Conservation (phyloP, 2,329 filamentous ascomycete genomes). For the Chrysosporium keratinophilum region DNA sequence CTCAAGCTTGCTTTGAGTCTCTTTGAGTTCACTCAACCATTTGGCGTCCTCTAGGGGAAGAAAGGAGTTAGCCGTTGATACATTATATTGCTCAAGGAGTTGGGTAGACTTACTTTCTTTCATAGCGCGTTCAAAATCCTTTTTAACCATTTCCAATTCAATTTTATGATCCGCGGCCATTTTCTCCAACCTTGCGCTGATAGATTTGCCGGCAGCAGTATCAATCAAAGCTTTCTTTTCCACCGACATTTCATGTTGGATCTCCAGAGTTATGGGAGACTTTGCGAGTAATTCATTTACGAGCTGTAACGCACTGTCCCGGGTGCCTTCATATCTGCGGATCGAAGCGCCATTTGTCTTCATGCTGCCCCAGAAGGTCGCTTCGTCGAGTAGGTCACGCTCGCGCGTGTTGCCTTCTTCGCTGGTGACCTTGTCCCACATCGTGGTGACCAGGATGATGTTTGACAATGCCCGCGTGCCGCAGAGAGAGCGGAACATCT, state of each 20-base stretch:
- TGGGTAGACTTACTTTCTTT: not conserved
- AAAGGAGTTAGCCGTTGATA: not conserved
- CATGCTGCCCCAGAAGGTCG: not conserved
- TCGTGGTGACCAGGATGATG: conserved; percentile 3
- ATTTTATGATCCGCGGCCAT: not conserved
- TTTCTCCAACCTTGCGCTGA: not conserved
- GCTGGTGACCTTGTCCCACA: not conserved
- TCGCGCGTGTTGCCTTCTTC: not conserved
- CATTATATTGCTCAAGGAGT: not conserved
- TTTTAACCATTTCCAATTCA: not conserved
- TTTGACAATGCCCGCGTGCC: not conserved
- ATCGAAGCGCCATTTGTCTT: not conserved
- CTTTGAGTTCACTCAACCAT: not conserved
- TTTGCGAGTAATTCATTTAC: not conserved
- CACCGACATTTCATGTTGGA: conserved; percentile 2
- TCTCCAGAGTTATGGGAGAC: not conserved
- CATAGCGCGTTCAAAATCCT: not conserved
- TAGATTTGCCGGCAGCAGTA: not conserved
- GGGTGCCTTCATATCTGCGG: not conserved
- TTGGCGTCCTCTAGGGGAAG: not conserved
- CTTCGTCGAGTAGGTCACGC: not conserved
- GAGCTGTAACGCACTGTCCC: not conserved
- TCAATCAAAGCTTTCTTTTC: not conserved
- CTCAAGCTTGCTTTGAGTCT: not conserved
- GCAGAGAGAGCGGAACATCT: not conserved